Conservation (phyloP, 1,139 yeast genomes). For the Arxiozyma slooffiae region DNA sequence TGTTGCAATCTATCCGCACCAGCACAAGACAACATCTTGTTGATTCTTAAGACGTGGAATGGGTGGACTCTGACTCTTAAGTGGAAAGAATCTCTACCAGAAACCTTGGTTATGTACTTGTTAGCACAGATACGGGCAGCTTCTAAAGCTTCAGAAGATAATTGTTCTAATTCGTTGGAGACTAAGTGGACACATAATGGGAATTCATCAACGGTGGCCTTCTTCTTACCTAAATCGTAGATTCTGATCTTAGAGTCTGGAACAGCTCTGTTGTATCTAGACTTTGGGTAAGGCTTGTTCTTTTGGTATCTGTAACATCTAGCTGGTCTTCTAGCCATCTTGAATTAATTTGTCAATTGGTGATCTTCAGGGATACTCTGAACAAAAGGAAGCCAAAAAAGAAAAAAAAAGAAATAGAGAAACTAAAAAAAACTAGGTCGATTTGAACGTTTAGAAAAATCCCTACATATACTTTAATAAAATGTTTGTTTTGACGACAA, state of each 20-base stretch:
- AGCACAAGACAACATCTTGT: slow-evolving; percentile 99
- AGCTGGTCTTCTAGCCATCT: slow-evolving; percentile 99
- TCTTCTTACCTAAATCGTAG: slow-evolving; percentile 99
- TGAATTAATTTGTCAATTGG: slow-evolving; percentile 30
- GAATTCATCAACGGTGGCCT: slow-evolving; percentile 98
- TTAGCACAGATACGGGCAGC: slow-evolving; percentile 99
- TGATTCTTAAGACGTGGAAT: slow-evolving; percentile 99
- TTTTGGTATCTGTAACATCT: slow-evolving; percentile 99
- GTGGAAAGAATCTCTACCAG: slow-evolving; percentile 99
- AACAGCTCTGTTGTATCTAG: slow-evolving; percentile 99
- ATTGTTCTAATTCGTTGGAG: slow-evolving; percentile 98
- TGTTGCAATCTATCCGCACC: slow-evolving; percentile 99
- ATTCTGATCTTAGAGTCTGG: slow-evolving; percentile 99
- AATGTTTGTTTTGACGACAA: background rate
- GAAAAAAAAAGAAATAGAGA: background rate
- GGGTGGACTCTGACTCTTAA: slow-evolving; percentile 99
- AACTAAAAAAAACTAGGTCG: no score
- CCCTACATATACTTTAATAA: no score
- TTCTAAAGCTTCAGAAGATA: slow-evolving; percentile 98
- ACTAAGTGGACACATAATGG: slow-evolving; percentile 99
- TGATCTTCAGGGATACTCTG: background rate
- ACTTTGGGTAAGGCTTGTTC: slow-evolving; percentile 99
- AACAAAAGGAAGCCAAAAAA: no score
- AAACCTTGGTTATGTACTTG: slow-evolving; percentile 95
- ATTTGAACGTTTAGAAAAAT: no score